phyloP scores from a whole-genome alignment of 257 asterid species.

The Catharanthus roseus region DNA sequence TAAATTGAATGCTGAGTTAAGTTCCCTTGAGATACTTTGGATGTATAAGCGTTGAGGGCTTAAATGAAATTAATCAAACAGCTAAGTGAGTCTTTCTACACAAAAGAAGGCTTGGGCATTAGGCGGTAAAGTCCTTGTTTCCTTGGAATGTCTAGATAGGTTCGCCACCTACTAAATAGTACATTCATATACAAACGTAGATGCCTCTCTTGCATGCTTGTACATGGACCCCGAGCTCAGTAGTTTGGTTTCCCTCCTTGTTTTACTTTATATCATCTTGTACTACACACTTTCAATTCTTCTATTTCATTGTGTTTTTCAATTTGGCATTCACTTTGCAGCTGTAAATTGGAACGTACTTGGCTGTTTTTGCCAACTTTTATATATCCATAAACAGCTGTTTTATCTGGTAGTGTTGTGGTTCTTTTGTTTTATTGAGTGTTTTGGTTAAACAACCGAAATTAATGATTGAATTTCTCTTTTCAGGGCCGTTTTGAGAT shows the following conservation, averaged over 20 bases:
- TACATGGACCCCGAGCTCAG: neutral
- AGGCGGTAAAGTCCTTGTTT: neutral
- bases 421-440: neutral
- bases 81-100: neutral
- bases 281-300: neutral
- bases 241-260: neutral
- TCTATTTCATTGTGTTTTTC: neutral
- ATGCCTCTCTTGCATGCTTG: neutral
- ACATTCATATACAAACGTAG: neutral
- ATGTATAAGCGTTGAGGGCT: neutral
- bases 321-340: neutral
- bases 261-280: neutral
- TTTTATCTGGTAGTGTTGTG: neutral
- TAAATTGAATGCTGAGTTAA: neutral
- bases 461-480: neutral
- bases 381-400: neutral
- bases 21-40: neutral
- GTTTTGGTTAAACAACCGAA: neutral
- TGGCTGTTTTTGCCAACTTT: neutral
- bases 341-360: neutral
- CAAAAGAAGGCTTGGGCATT: no score
- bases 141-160: neutral
- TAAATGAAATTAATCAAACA: neutral
- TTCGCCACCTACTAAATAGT: neutral
- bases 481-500: slow-evolving; percentile 65